phyloP scores from a whole-genome alignment of 2,329 filamentous ascomycete genomes.

The Diaporthe citrichinensis region DNA sequence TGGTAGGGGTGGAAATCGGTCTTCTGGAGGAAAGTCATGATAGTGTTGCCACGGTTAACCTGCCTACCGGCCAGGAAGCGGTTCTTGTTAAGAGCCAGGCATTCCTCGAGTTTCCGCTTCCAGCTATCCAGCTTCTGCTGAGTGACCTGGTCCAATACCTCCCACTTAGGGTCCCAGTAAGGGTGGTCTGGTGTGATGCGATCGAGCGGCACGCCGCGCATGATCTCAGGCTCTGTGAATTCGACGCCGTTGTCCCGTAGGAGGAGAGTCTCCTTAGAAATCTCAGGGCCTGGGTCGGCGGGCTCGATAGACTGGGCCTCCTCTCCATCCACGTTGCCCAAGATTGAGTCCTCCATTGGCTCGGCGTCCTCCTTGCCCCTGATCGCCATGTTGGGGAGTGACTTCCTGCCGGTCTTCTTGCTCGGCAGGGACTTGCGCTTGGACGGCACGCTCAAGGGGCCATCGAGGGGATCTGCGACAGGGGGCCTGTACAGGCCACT shows the following conservation, averaged over 20 bases:
- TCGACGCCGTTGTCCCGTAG: slow-evolving; percentile 64
- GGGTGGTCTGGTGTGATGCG: slow-evolving; percentile 65
- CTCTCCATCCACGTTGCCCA: slow-evolving; percentile 36
- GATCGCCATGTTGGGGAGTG: slow-evolving; percentile 37
- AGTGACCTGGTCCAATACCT: slow-evolving; percentile 59
- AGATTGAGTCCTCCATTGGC: slow-evolving; percentile 30
- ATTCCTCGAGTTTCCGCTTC: slow-evolving; percentile 61
- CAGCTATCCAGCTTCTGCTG: slow-evolving; percentile 61
- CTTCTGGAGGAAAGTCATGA: slow-evolving; percentile 66
- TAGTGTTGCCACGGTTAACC: slow-evolving; percentile 67
- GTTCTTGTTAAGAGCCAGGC: slow-evolving; percentile 55
- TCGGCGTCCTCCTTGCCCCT: slow-evolving; percentile 32
- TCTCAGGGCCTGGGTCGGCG: slow-evolving; percentile 51
- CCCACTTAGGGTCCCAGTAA: slow-evolving; percentile 71
- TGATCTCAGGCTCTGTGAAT: slow-evolving; percentile 66
- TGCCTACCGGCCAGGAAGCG: slow-evolving; percentile 69
- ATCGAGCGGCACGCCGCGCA: slow-evolving; percentile 66
- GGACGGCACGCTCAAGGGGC: slow-evolving; percentile 22
- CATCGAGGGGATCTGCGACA: neutral
- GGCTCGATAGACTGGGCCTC: slow-evolving; percentile 35
- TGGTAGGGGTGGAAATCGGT: slow-evolving; percentile 71
- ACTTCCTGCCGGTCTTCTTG: slow-evolving; percentile 37
- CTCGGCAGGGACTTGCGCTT: slow-evolving; percentile 39
- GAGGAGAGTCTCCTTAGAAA: slow-evolving; percentile 60
- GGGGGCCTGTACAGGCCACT: slow-evolving; percentile 9